Conservation (phyloP, 345 rosid genomes). For the Populus pruinosa region DNA sequence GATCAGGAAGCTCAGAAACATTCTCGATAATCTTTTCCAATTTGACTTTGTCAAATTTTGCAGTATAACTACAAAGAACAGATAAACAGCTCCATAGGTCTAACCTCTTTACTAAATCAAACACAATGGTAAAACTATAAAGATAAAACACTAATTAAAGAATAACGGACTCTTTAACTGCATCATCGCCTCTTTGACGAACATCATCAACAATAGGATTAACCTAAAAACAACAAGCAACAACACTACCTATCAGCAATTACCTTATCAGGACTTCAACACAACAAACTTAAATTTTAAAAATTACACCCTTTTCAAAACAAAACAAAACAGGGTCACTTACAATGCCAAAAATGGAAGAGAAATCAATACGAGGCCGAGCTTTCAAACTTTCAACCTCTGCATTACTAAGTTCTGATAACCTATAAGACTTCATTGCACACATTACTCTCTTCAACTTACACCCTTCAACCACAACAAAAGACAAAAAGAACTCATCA, state of each 20-base stretch:
- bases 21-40: conserved; percentile 52
- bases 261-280: too few species aligned
- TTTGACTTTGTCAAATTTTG: conserved; percentile 73
- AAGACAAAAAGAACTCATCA: neutral
- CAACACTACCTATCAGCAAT: too few species aligned
- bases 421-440: conserved; percentile 73
- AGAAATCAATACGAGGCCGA: conserved; percentile 80
- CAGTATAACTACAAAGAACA: conserved; percentile 56
- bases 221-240: conserved; percentile 32
- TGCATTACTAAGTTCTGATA: conserved; percentile 53
- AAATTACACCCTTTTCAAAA: neutral
- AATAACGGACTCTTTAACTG: conserved; percentile 71
- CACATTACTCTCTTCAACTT: conserved; percentile 13
- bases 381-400: conserved; percentile 64
- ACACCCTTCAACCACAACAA: neutral
- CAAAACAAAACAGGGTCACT: conserved; percentile 8
- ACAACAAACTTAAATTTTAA: too few species aligned
- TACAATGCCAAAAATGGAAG: conserved; percentile 63
- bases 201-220: conserved; percentile 80
- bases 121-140: neutral
- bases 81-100: neutral
- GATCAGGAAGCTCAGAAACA: conserved; percentile 63
- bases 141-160: neutral
- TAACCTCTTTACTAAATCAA: neutral
- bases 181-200: conserved; percentile 69